Base-by-base conservation (phyloP, 768 basidiomycete species). In the Polyporus arcularius region DNA sequence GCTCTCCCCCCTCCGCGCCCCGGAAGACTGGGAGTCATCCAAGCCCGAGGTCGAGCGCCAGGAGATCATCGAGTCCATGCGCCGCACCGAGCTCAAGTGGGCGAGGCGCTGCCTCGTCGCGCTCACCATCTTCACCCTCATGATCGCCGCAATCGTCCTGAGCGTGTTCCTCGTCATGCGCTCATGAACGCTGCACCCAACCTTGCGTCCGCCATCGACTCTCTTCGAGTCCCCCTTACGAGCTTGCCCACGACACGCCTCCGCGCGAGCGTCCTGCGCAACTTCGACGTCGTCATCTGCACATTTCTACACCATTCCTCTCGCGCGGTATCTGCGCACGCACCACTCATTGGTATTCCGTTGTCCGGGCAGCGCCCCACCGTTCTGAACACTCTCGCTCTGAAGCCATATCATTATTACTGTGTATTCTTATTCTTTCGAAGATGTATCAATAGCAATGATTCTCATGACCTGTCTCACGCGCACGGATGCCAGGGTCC, bases 61-160 rank as follows among this genome's bases (percentile, higher is more conserved):
- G 47, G 66, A 70, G 31, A 53, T 78, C 10, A 58, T 79, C 38
- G 61, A 50, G 38, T 60, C 61, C 14, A 73, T 80, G 66, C 69
- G 79, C 28, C 62, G 64, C 11, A 68, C 71, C 0, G 81, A 82
- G 64, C 10, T 74, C 46, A 76, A 71, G 59, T 81, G 81, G 81
- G 80, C 76, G 14, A 70, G 65, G 60, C 72, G 78, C n/a, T 79
- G 74, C 61, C 65, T 75, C 43, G 40, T 62, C 32, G 75, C 75
- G 2, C 47, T 66, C 53, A 43, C 70, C 32, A 26, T 58, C 53
- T 31, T 68, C 50, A 9, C 65, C 21, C 45, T 73, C 35, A 48
- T 57, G 28, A 51, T 70, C 43, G 47, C 65, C 41, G 61, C 62
- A n/a, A 53, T 66, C 49, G 41, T 58, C 42, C 35, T 63, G 43